These are phyloP conservation scores for Penicillium oxalicum DNA, from an alignment of 2,329 filamentous ascomycete genomes.

Conservation along the genomic window DNA sequence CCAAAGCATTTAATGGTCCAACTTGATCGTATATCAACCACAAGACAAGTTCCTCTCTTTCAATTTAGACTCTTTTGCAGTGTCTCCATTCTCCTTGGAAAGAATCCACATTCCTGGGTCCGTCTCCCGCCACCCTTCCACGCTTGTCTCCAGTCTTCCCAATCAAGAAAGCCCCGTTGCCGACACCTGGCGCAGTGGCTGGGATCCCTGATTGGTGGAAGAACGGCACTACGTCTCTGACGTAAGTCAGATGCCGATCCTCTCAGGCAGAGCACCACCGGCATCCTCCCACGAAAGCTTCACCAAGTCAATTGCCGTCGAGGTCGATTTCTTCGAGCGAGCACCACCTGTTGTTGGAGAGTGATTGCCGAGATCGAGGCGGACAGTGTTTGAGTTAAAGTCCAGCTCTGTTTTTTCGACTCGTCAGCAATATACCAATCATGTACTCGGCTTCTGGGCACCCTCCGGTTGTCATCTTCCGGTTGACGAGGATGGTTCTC, in stretches of 20 bases:
- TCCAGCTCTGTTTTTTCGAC: too few relatives aligned
- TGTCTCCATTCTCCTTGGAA: too few relatives aligned
- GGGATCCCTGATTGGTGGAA: constrained; percentile 12
- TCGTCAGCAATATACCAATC: background rate
- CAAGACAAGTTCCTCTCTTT: too few relatives aligned
- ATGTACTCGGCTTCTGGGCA: background rate
- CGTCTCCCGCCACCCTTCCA: background rate
- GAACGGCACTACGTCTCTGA: background rate
- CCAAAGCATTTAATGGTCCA: too few relatives aligned
- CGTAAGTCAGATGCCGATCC: constrained; percentile 8
- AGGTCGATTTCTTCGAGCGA: constrained; percentile 6
- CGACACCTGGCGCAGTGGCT: constrained; percentile 6
- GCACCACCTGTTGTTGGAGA: background rate
- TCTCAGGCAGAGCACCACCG: constrained; percentile 8
- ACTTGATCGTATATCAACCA: too few relatives aligned
- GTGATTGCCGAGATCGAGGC: background rate
- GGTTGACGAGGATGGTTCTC: background rate
- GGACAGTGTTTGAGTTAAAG: too few relatives aligned
- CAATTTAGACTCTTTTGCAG: too few relatives aligned
- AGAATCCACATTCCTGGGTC: background rate
- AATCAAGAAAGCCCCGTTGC: constrained; percentile 7
- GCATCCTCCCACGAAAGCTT: background rate
- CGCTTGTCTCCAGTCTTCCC: background rate
- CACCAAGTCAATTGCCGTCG: constrained; percentile 17
- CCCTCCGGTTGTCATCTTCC: background rate